Evolutionary conservation across 2,329 filamentous ascomycete genomes (phyloP).

Genomic region (Aureobasidium sp.): DNA sequence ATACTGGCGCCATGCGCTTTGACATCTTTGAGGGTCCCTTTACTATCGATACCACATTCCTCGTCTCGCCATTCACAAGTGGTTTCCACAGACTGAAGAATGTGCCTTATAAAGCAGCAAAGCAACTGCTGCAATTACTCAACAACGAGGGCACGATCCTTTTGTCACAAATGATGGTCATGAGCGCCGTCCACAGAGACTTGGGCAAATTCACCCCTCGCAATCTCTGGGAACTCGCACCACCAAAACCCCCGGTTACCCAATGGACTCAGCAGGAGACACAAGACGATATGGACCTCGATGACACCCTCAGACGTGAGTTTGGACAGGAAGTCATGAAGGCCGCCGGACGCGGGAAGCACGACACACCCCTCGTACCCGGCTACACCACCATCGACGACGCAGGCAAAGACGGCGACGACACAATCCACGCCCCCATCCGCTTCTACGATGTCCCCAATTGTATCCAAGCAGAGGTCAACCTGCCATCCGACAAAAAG

Average conservation of each 20-base stretch:
- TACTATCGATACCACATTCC: slow-evolving; percentile 76
- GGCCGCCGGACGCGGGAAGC: neutral
- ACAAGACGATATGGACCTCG: neutral
- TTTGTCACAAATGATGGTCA: slow-evolving; percentile 20
- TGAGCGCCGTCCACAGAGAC: slow-evolving; percentile 27
- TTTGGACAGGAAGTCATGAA: slow-evolving; percentile 5
- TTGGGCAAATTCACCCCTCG: slow-evolving; percentile 3
- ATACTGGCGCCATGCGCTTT: slow-evolving; percentile 88
- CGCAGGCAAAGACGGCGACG: slow-evolving; percentile 73
- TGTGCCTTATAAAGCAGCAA: slow-evolving; percentile 69
- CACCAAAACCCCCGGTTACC: slow-evolving; percentile 11
- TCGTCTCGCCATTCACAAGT: slow-evolving; percentile 81
- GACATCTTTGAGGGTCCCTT: slow-evolving; percentile 91
- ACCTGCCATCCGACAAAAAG: slow-evolving; percentile 44
- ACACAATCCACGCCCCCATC: slow-evolving; percentile 71
- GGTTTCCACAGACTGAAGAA: slow-evolving; percentile 67
- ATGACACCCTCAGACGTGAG: neutral
- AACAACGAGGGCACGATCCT: slow-evolving; percentile 49
- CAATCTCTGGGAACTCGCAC: slow-evolving; percentile 11
- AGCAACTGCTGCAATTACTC: slow-evolving; percentile 52
- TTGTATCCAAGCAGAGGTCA: slow-evolving; percentile 62
- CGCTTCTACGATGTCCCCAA: slow-evolving; percentile 73
- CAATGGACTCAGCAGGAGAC: neutral
- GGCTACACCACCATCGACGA: slow-evolving; percentile 92
- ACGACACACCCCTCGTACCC: slow-evolving; percentile 40